A percentile compares a stretch with the other conserved stretches of the same genome.
Evolutionary conservation across 2,329 filamentous ascomycete genomes (phyloP).

Genomic region (Aspergillus unguis): DNA sequence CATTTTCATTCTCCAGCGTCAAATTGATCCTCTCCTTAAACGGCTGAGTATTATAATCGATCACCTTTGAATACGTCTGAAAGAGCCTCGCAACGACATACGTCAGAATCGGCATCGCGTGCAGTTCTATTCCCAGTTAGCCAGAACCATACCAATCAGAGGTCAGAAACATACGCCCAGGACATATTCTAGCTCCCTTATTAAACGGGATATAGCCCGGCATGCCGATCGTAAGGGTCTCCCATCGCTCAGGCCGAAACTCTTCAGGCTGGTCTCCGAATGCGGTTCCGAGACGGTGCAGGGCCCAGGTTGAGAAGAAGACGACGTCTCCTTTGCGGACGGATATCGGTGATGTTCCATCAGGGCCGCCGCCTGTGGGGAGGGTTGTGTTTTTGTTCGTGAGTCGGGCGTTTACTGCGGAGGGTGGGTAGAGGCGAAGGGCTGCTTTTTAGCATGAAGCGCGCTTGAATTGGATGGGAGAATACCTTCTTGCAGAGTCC

Average conservation of each 20-base stretch:
- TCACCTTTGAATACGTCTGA: too few species aligned
- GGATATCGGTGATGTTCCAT: not conserved
- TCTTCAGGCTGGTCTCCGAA: not conserved
- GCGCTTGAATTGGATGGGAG: not conserved
- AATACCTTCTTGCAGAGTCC: not conserved
- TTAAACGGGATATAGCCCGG: not conserved
- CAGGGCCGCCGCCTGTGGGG: not conserved
- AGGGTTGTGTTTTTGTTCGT: not conserved
- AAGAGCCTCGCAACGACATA: too few species aligned
- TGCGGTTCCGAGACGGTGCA: not conserved
- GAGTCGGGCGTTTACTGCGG: not conserved
- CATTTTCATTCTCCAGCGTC: too few species aligned
- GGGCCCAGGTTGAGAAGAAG: not conserved
- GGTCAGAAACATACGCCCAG: too few species aligned
- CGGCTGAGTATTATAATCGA: too few species aligned
- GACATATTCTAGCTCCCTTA: not conserved
- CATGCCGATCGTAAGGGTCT: not conserved
- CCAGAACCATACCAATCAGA: too few species aligned
- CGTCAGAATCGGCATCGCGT: too few species aligned
- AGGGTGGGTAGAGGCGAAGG: constrained; percentile 26
- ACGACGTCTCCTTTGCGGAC: not conserved
- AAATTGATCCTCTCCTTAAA: too few species aligned
- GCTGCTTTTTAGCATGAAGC: not conserved
- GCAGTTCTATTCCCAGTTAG: too few species aligned
- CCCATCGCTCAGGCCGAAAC: not conserved